Conservation (phyloP, 2,329 filamentous ascomycete species). For the Paecilomyces formosus region DNA sequence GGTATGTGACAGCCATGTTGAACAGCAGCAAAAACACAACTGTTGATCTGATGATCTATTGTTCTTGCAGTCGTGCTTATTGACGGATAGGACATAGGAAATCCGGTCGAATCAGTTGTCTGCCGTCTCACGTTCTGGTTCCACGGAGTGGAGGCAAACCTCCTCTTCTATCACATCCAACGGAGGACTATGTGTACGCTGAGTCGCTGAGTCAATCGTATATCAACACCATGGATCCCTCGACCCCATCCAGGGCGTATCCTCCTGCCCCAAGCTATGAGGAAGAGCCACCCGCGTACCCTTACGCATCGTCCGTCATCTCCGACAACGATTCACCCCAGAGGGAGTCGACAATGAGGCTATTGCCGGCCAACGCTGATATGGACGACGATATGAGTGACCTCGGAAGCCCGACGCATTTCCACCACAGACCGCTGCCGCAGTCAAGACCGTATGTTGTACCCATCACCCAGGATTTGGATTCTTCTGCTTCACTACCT, state of each 20-base stretch:
- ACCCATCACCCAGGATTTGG: slow-evolving; percentile 10
- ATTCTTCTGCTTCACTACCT: slow-evolving; percentile 3
- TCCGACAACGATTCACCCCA: slow-evolving; percentile 16
- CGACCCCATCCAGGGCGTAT: slow-evolving; percentile 12
- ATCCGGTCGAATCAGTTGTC: neutral
- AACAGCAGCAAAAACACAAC: neutral
- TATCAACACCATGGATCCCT: slow-evolving; percentile 2
- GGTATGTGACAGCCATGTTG: neutral
- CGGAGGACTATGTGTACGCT: neutral
- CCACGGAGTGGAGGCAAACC: neutral
- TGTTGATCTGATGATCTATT: neutral
- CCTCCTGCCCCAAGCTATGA: slow-evolving; percentile 27
- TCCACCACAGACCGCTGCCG: slow-evolving; percentile 17
- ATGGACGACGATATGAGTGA: slow-evolving; percentile 25
- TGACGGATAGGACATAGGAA: neutral
- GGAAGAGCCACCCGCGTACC: slow-evolving; percentile 38
- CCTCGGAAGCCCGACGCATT: slow-evolving; percentile 17
- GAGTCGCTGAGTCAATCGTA: neutral
- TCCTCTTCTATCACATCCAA: neutral
- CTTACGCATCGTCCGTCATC: slow-evolving; percentile 23
- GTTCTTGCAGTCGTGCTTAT: neutral
- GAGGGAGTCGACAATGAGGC: slow-evolving; percentile 34
- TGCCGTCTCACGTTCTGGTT: neutral
- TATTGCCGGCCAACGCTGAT: slow-evolving; percentile 34
- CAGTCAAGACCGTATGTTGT: slow-evolving; percentile 32